Base-by-base conservation (phyloP, 2,329 filamentous ascomycete genomes). In the Colletotrichum zoysiae region DNA sequence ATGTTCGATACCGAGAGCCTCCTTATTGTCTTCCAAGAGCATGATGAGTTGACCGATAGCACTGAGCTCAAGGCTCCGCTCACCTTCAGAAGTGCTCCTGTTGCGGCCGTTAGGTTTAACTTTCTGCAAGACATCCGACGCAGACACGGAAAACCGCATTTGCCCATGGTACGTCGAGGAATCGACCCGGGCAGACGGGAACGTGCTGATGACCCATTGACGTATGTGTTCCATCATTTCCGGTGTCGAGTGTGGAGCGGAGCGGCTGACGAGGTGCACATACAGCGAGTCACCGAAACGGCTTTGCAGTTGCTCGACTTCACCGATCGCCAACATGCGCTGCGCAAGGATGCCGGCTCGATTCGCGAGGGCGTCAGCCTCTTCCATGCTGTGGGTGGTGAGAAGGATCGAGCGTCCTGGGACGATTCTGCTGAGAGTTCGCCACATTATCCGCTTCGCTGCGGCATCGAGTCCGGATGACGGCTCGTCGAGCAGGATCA, bases 331-430 rank as follows among this genome's bases (percentile, higher is more conserved):
- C 23, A 98, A 86, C 94, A 98, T 97, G 38, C 91, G 88, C 76
- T 89, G 88, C 9, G 95, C 93, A 82, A 98, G 90, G 75, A 98
- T 97, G 14, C 94, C 95, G 0, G 93, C 94, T 1, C 94, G 88
- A 26, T 90, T 90, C 0, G 95, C 95, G 1, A 98, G 86, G 1
- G 95, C 94, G 77, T 97, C 94, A 0, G 95, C 95, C 82, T 98
- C 95, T 79, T 98, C 95, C 95, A 98, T 97, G 59, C 90, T 93
- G 79, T 98, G 95, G 0, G 95, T 98, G 0, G 95, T 98, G 18
- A 98, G 87, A 1, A 98, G 86, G n/a, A 98, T 89, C 0, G 92
- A 93, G 18, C 95, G 89, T 0, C 94, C 94, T 0, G 90, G 88
- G 0, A 92, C 91, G 6, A 95, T 90, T 0, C 90, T 87, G 6